Conservation (phyloP, 495 filamentous ascomycete genomes). For the Glarea lozoyensis region DNA sequence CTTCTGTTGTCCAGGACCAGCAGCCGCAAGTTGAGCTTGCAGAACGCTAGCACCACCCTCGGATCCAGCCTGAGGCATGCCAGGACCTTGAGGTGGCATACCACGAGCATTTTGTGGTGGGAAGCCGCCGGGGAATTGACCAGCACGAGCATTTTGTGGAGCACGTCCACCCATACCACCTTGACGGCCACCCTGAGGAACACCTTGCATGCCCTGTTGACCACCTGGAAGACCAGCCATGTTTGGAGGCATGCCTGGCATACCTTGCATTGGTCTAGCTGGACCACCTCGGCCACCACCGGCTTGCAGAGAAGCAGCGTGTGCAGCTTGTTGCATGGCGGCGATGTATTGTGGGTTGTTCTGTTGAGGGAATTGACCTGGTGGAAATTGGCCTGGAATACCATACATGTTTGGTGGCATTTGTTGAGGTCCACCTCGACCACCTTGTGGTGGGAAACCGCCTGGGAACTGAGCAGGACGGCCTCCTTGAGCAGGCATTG, state of each 20-base stretch:
- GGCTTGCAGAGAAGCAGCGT: conserved; percentile 48
- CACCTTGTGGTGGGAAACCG: conserved; percentile 69
- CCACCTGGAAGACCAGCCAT: conserved; percentile 43
- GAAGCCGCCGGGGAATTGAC: conserved; percentile 34
- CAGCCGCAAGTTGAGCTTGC: conserved; percentile 36
- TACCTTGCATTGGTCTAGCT: conserved; percentile 67
- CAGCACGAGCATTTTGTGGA: conserved; percentile 31
- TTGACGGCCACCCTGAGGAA: conserved; percentile 37
- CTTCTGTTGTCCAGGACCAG: conserved; percentile 66
- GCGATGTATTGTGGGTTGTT: conserved; percentile 45
- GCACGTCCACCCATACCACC: conserved; percentile 32
- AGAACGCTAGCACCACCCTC: conserved; percentile 30
- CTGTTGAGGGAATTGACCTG: conserved; percentile 42
- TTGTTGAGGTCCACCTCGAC: conserved; percentile 74
- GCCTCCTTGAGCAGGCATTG: conserved; percentile 74
- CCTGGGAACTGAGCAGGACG: conserved; percentile 77
- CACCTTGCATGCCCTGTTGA: conserved; percentile 58
- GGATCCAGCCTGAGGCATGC: conserved; percentile 14
- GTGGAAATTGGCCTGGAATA: conserved; percentile 66
- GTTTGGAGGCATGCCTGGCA: conserved; percentile 53
- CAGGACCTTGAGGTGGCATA: conserved; percentile 29
- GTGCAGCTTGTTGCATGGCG: conserved; percentile 62
- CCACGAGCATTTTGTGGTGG: conserved; percentile 23
- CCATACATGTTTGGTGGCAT: conserved; percentile 74
- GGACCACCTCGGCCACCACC: conserved; percentile 64